phyloP scores from a whole-genome alignment of 2,329 filamentous ascomycete species.

The Cercospora zeae-maydis region DNA sequence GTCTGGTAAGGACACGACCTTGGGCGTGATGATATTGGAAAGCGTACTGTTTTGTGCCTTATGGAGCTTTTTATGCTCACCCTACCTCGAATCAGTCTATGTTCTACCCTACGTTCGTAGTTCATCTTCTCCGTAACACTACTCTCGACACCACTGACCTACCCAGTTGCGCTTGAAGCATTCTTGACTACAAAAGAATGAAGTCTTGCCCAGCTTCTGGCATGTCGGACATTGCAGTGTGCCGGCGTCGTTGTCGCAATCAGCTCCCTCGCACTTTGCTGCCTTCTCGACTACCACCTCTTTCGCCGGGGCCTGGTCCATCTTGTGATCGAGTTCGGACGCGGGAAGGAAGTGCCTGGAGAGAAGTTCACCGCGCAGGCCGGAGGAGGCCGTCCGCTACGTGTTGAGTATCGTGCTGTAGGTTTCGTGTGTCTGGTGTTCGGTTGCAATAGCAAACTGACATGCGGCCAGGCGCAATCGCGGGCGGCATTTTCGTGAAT shows the following conservation, averaged over 20 bases:
- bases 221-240: constrained; percentile 91
- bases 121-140: constrained; percentile 23
- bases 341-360: not conserved
- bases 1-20: constrained; percentile 82
- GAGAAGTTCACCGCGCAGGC: not conserved
- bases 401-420: not conserved
- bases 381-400: not conserved
- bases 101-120: constrained; percentile 7
- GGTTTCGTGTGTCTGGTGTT: not conserved
- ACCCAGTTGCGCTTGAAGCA: constrained; percentile 99
- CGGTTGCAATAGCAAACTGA: not conserved
- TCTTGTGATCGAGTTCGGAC: constrained; percentile 6
- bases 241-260: constrained; percentile 84
- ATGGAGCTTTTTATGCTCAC: constrained; percentile 76
- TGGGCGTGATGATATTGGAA: constrained; percentile 71
- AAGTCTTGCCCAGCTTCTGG: constrained; percentile 83
- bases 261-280: constrained; percentile 72
- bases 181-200: constrained; percentile 96
- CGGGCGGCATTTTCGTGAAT: not conserved
- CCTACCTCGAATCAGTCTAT: constrained; percentile 48
- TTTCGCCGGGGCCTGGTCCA: constrained; percentile 36
- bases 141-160: constrained; percentile 36
- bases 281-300: constrained; percentile 43
- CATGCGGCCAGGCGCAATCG: not conserved
- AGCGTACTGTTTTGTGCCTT: constrained; percentile 70